Evolutionary conservation across 164 flowering plant genomes (phyloP).

Genomic region (Saururus chinensis): DNA sequence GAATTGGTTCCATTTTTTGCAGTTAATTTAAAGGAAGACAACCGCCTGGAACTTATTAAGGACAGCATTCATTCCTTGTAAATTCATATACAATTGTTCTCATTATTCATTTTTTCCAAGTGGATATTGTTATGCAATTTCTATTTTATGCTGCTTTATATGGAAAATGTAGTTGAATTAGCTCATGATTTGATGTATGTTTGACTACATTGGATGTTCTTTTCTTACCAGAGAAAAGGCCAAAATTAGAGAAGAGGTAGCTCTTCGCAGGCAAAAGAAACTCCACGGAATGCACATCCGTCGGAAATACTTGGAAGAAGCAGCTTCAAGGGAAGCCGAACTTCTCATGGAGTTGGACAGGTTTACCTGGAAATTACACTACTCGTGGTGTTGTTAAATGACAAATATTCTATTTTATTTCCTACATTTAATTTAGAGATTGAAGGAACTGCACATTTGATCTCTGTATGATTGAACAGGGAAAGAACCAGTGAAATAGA

Average conservation of each 20-base stretch:
- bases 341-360: conserved; percentile 78
- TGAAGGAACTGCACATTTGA: background rate
- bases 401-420: no score
- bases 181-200: background rate
- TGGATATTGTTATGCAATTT: background rate
- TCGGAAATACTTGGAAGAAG: conserved; percentile 65
- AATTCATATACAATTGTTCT: conserved; percentile 5
- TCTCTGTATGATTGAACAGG: conserved; percentile 17
- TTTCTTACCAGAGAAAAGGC: conserved; percentile 56
- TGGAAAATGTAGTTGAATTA: background rate
- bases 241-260: conserved; percentile 61
- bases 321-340: conserved; percentile 66
- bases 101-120: no score
- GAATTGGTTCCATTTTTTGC: conserved; percentile 7
- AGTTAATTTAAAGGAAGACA: conserved; percentile 32
- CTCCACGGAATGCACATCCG: conserved; percentile 49
- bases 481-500: conserved; percentile 60
- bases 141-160: background rate
- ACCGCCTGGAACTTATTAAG: conserved; percentile 70
- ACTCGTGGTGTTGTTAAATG: no score
- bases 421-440: background rate
- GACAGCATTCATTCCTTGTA: conserved; percentile 62
- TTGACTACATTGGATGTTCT: conserved; percentile 1
- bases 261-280: conserved; percentile 64
- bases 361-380: conserved; percentile 18